A percentile compares a stretch with the other conserved stretches of the same genome.
phyloP scores from a whole-genome alignment of 805 yeast genomes.

The Helenozyma baotianmanensis region DNA sequence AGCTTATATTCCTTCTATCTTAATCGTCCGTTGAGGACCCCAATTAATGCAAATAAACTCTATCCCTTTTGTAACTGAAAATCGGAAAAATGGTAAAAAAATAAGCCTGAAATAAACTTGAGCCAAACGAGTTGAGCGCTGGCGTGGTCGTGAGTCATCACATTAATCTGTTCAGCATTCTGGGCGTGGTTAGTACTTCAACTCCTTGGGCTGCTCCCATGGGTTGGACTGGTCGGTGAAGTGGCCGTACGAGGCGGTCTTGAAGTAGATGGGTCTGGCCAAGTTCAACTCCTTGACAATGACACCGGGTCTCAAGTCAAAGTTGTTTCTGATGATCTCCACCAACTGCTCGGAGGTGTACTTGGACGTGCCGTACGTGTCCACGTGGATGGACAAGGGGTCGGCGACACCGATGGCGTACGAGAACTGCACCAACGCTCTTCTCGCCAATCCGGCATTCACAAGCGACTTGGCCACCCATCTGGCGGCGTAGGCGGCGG shows the following conservation, averaged over 20 bases:
- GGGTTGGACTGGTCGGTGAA: conserved; percentile 98
- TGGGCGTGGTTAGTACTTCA: conserved; percentile 45
- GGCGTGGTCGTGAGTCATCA: conserved; percentile 34
- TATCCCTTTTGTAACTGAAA: conserved; percentile 34
- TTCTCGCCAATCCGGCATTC: conserved; percentile 89
- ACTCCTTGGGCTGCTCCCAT: conserved; percentile 95
- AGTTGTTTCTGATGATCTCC: conserved; percentile 85
- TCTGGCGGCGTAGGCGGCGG: conserved; percentile 99
- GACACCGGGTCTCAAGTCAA: conserved; percentile 99
- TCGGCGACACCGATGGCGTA: conserved; percentile 99
- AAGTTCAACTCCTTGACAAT: conserved; percentile 93
- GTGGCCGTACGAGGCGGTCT: conserved; percentile 99
- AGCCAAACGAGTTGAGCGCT: conserved; percentile 47
- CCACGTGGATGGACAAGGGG: conserved; percentile 96
- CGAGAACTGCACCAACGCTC: conserved; percentile 97
- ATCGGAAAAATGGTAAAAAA: conserved; percentile 15
- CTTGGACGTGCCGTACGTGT: conserved; percentile 96
- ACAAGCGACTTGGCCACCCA: conserved; percentile 99
- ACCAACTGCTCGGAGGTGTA: conserved; percentile 87
- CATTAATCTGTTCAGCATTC: conserved; percentile 27
- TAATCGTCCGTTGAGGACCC: conserved; percentile 49
- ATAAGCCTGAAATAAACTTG: conserved; percentile 15
- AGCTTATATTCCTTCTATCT: too few species aligned
- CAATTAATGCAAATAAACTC: conserved; percentile 28
- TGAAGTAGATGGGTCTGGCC: conserved; percentile 98